Conservation (phyloP, 2,329 filamentous ascomycete genomes). For the Fusarium pseudocircinatum region DNA sequence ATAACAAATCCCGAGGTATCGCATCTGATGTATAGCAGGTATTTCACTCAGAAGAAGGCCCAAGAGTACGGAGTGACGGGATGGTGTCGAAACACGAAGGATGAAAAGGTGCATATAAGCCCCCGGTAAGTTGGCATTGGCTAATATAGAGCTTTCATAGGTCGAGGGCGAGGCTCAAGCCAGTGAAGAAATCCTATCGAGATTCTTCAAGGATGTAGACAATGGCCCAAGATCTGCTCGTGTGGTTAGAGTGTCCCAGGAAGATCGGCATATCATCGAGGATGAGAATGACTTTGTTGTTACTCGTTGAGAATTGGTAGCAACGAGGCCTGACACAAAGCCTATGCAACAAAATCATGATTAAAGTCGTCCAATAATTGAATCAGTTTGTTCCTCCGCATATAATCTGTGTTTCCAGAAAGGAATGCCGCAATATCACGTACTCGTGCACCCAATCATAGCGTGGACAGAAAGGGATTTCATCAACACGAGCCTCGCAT, state of each 20-base stretch:
- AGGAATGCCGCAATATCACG: not conserved
- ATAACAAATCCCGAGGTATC: not conserved
- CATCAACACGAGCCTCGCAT: not conserved
- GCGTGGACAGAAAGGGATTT: not conserved
- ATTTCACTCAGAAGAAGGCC: conserved; percentile 65
- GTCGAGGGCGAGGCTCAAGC: conserved; percentile 93
- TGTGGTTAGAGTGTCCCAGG: conserved; percentile 78
- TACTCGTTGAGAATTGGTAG: conserved; percentile 47
- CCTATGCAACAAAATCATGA: not conserved
- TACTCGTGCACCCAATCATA: not conserved
- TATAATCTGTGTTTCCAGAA: not conserved
- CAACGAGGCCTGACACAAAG: not conserved
- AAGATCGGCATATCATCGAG: conserved; percentile 70
- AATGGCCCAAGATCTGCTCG: conserved; percentile 76
- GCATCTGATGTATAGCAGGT: conserved; percentile 48
- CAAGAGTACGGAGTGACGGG: conserved; percentile 62
- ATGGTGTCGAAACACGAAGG: conserved; percentile 69
- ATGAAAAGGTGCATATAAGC: conserved; percentile 59
- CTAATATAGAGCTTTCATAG: conserved; percentile 56
- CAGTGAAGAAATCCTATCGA: conserved; percentile 68
- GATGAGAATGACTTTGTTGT: conserved; percentile 75
- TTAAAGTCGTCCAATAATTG: not conserved
- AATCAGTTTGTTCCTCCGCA: not conserved
- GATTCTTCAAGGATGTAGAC: conserved; percentile 79
- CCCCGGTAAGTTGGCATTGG: not conserved